A percentile compares a stretch with the other conserved stretches of the same genome.
Conservation (phyloP, 116 monocot genomes). For the Thalassia testudinum region DNA sequence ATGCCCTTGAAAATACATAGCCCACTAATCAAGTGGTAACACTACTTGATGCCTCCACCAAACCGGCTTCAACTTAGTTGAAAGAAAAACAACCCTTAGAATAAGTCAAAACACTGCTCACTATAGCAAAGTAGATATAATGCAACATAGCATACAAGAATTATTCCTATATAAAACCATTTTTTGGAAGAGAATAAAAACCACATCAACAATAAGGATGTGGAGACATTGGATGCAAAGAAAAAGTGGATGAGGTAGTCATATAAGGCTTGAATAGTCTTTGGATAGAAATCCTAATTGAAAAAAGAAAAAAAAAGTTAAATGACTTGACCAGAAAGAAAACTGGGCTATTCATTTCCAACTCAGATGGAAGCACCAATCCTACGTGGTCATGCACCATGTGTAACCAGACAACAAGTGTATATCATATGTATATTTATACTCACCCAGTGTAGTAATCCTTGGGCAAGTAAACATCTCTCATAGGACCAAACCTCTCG, state of each 20-base stretch:
- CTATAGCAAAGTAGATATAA: constrained; percentile 4
- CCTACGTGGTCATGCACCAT: no score
- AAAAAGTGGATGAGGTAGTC: no score
- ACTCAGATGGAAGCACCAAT: no score
- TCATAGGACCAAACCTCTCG: constrained; percentile 79
- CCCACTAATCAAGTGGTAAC: not conserved
- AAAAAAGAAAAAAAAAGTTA: no score
- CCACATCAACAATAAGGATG: not conserved
- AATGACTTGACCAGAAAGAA: not conserved
- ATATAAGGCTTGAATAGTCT: no score
- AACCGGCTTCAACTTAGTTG: constrained; percentile 59
- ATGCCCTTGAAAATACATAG: constrained; percentile 15
- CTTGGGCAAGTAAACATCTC: constrained; percentile 86
- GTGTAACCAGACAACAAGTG: no score
- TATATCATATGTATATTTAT: not conserved
- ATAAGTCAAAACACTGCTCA: constrained; percentile 67
- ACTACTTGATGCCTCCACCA: constrained; percentile 31
- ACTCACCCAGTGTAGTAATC: constrained; percentile 82
- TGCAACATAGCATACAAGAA: not conserved
- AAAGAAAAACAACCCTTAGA: constrained; percentile 62
- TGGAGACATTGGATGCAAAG: no score
- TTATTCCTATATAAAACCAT: not conserved
- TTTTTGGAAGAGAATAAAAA: not conserved
- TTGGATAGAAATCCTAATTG: no score
- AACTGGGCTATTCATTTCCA: constrained; percentile 43